phyloP scores from a whole-genome alignment of 2,329 filamentous ascomycete species.

The Penicillium sp. region DNA sequence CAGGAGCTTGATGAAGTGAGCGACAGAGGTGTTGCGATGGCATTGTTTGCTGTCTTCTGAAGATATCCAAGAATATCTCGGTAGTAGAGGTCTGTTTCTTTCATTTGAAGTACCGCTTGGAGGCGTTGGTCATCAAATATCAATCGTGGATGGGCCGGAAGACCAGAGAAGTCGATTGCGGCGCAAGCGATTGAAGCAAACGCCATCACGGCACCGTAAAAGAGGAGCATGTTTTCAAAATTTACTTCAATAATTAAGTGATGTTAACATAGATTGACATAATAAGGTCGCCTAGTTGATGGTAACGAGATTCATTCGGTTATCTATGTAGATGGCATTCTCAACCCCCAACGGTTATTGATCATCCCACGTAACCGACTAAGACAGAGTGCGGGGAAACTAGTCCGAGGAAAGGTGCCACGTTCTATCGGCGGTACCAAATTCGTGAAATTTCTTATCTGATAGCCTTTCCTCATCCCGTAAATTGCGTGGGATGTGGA shows the following conservation, averaged over 20 bases:
- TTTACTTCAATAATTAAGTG: background rate
- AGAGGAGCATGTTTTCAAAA: background rate
- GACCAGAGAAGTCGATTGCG: constrained; percentile 1
- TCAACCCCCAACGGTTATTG: background rate
- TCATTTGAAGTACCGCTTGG: constrained; percentile 4
- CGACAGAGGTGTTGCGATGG: background rate
- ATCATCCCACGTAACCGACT: background rate
- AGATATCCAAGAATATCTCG: background rate
- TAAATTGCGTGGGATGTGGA: background rate
- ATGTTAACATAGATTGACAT: too few relatives aligned
- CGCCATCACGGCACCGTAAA: background rate
- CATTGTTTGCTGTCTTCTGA: background rate
- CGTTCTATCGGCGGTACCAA: too few relatives aligned
- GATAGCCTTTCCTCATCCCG: background rate
- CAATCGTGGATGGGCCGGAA: constrained; percentile 5
- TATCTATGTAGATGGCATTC: background rate
- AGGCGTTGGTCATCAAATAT: constrained; percentile 2
- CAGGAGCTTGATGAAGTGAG: background rate
- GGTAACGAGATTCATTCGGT: background rate
- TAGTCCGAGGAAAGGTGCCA: too few relatives aligned
- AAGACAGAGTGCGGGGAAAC: too few relatives aligned
- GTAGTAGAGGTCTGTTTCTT: constrained; percentile 1
- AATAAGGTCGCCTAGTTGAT: too few relatives aligned
- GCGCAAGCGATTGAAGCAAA: background rate
- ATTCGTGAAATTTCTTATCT: background rate